phyloP scores from a whole-genome alignment of 2,329 filamentous ascomycete genomes.

The Trichoderma guizhouense region DNA sequence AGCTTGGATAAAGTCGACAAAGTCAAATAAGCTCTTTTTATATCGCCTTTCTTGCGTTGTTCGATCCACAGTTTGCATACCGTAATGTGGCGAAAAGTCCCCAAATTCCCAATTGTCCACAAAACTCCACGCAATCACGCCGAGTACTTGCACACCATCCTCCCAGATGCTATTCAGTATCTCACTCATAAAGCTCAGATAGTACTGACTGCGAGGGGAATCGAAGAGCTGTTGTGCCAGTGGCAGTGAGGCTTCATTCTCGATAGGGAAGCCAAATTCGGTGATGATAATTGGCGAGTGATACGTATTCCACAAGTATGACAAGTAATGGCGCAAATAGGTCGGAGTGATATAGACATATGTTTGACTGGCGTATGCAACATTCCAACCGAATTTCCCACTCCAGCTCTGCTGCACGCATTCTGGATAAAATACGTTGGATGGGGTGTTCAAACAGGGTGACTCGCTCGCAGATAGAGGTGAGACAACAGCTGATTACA shows the following conservation, averaged over 20 bases:
- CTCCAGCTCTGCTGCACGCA: slow-evolving; percentile 49
- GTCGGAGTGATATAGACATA: slow-evolving; percentile 58
- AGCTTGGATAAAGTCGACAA: slow-evolving; percentile 47
- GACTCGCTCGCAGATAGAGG: slow-evolving; percentile 29
- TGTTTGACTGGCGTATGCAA: slow-evolving; percentile 53
- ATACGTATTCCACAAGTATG: slow-evolving; percentile 60
- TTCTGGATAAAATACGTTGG: slow-evolving; percentile 41
- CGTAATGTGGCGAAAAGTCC: slow-evolving; percentile 43
- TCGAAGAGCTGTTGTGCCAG: slow-evolving; percentile 53
- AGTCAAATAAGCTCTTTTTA: slow-evolving; percentile 58
- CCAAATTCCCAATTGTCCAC: slow-evolving; percentile 57
- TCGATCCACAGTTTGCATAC: slow-evolving; percentile 54
- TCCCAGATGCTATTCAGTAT: slow-evolving; percentile 54
- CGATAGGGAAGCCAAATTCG: slow-evolving; percentile 58
- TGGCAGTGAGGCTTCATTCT: slow-evolving; percentile 41
- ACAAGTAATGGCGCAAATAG: slow-evolving; percentile 54
- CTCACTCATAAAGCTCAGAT: slow-evolving; percentile 52
- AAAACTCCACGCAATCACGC: slow-evolving; percentile 52
- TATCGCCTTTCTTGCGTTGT: slow-evolving; percentile 49
- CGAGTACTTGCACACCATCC: slow-evolving; percentile 53
- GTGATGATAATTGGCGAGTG: slow-evolving; percentile 45
- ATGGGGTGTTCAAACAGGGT: background rate
- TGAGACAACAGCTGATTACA: slow-evolving; percentile 15
- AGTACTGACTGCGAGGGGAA: slow-evolving; percentile 51
- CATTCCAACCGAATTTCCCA: slow-evolving; percentile 53